phyloP scores from a whole-genome alignment of 768 basidiomycete species.

The Lentinula edodes region DNA sequence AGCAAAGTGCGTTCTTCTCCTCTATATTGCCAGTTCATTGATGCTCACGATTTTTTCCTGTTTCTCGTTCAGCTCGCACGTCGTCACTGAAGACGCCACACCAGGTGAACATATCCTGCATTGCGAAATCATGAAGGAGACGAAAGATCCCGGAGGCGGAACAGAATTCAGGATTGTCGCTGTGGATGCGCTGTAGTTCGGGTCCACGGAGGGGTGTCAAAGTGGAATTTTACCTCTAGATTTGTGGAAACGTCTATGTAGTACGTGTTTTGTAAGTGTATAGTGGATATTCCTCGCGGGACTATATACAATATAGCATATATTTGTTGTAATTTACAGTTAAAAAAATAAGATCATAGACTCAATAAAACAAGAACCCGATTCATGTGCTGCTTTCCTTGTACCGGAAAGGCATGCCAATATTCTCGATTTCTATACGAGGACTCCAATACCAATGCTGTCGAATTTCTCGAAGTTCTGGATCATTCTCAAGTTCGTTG shows the following conservation, averaged over 20 bases:
- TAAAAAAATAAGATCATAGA: too few species aligned
- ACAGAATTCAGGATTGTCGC: slow-evolving; percentile 2
- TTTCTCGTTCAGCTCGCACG: neutral
- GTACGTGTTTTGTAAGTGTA: too few species aligned
- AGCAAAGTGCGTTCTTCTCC: neutral
- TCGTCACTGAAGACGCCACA: neutral
- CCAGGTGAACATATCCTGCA: neutral
- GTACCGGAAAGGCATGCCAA: neutral
- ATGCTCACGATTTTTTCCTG: neutral
- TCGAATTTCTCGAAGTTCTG: neutral
- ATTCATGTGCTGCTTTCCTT: neutral
- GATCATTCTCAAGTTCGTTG: neutral
- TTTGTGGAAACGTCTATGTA: too few species aligned
- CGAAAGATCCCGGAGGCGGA: slow-evolving; percentile 1
- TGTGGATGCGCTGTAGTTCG: neutral
- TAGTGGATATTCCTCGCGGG: too few species aligned
- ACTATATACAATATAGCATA: too few species aligned
- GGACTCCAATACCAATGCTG: neutral
- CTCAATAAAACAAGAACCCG: too few species aligned
- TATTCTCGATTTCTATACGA: neutral
- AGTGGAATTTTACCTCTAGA: too few species aligned
- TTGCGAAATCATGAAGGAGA: slow-evolving; percentile 1
- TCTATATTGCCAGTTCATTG: neutral
- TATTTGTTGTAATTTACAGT: too few species aligned
- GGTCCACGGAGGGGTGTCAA: too few species aligned